Conservation (phyloP, 805 yeast genomes). For the Maudiozyma pseudohumilis region DNA sequence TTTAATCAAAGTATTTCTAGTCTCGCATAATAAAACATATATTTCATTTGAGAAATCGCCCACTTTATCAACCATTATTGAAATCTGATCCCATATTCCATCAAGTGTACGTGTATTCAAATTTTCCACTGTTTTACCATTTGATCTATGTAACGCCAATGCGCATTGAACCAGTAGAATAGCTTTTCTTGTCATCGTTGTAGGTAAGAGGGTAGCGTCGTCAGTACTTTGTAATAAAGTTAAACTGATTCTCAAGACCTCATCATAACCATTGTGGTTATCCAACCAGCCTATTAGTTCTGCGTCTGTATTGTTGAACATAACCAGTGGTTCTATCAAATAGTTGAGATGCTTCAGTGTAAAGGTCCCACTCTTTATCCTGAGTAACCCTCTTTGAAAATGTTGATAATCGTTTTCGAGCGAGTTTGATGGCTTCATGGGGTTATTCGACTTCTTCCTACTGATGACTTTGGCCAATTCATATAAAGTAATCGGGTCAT, state of each 20-base stretch:
- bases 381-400: constrained; percentile 13
- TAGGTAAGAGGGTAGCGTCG: constrained; percentile 19
- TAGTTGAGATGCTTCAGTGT: constrained; percentile 21
- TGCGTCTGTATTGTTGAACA: constrained; percentile 4
- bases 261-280: constrained; percentile 15
- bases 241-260: constrained; percentile 12
- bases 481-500: constrained; percentile 10
- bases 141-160: constrained; percentile 5
- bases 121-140: constrained; percentile 5
- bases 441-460: neutral
- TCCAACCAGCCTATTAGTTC: constrained; percentile 17
- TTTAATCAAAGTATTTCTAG: constrained; percentile 13
- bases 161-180: constrained; percentile 19
- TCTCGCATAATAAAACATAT: constrained; percentile 18
- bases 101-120: constrained; percentile 3
- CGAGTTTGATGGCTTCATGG: neutral
- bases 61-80: constrained; percentile 14
- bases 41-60: constrained; percentile 19
- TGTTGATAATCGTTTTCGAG: constrained; percentile 9
- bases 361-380: constrained; percentile 23
- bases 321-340: constrained; percentile 15
- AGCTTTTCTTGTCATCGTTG: constrained; percentile 20
- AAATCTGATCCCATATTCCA: constrained; percentile 16
- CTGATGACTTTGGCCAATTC: constrained; percentile 8
- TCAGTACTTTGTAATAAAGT: constrained; percentile 20